Evolutionary conservation across 495 filamentous ascomycete species (phyloP), one percentile per base, ranked within the genome.

Genomic region (Talaromyces stipitatus): DNA sequence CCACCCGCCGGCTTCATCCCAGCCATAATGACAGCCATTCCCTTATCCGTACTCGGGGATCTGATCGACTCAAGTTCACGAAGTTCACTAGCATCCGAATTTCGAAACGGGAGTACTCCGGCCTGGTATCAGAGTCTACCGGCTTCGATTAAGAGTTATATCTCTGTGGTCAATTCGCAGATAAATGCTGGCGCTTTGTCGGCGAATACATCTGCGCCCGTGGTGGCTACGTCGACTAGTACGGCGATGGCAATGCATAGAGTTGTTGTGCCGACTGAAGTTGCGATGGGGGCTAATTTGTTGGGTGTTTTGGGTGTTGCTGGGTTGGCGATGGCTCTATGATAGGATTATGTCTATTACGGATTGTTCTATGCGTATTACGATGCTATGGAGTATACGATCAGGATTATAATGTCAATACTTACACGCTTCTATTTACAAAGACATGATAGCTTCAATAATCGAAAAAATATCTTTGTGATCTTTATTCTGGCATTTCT

Each of bases 51-150:
- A 0, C 54, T 69, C 24, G 62, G 62, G 33, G 62, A 69, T 14
- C 50, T 72, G 0, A 54, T 70, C 45, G 59, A 69, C 41, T 62
- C 64, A 2, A 18, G 52, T 3, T 64, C 67, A 27, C 69, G 69
- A 46, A 66, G 62, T n/a, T 57, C 64, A 1, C 58, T 72, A 7
- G 70, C 65, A 9, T 66, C 65, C 36, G 55, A 69, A 12, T 62
- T 72, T 51, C 61, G 63, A 3, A 67, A 65, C n/a, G 70, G 68
- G 2, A 61, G 43, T 30, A 70, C 70, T 0, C 70, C 70, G 0
- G 52, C 64, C 22, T 72, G 68, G 70, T 72, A 72, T 22, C 45
- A 27, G 32, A 60, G 53, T 33, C 63, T 72, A 0, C 70, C 70
- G 0, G 50, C 65, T 0, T 64, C 66, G 12, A 65, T 68, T 18